Percentiles rank a stretch among this genome's conserved stretches.
These are phyloP conservation scores for Penicillium nordicum DNA, from an alignment of 2,329 filamentous ascomycete genomes.

Conservation along the genomic window DNA sequence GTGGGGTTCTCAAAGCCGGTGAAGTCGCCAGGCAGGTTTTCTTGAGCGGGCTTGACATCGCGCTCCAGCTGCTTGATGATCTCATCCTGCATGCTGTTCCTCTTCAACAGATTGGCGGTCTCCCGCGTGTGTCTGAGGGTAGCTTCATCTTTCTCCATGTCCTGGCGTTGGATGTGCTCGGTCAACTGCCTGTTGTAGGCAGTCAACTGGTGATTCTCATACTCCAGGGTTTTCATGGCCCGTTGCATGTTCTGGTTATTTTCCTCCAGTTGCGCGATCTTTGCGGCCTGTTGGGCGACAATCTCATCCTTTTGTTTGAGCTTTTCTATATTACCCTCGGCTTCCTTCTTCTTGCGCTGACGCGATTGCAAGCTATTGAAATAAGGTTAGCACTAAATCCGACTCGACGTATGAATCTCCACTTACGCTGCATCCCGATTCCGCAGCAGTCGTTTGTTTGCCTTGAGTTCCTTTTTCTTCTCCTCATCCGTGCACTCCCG, in stretches of 20 bases:
- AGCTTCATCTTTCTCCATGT: conserved; percentile 87
- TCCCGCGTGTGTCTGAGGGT: conserved; percentile 85
- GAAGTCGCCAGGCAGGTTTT: conserved; percentile 64
- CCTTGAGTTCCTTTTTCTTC: conserved; percentile 94
- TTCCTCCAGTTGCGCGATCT: background rate
- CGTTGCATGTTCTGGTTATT: conserved; percentile 56
- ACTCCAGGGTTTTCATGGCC: conserved; percentile 51
- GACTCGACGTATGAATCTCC: conserved; percentile 10
- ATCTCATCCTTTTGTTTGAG: conserved; percentile 63
- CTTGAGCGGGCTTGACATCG: conserved; percentile 36
- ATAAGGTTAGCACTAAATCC: background rate
- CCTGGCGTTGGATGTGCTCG: conserved; percentile 71
- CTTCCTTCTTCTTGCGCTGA: conserved; percentile 97
- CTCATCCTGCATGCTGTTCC: conserved; percentile 77
- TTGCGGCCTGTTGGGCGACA: background rate
- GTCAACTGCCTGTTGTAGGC: conserved; percentile 71
- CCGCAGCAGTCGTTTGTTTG: conserved; percentile 86
- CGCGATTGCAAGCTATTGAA: conserved; percentile 77
- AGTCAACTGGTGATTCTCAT: conserved; percentile 61
- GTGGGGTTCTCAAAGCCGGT: conserved; percentile 78
- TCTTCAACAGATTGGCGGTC: conserved; percentile 86
- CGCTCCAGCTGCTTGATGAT: conserved; percentile 50
- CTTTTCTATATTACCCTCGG: conserved; percentile 51
- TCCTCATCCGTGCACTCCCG: conserved; percentile 75
- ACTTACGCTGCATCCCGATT: conserved; percentile 96